These are phyloP conservation scores for Sphaceloma murrayae DNA, from an alignment of 2,329 filamentous ascomycete genomes.

Conservation along the genomic window DNA sequence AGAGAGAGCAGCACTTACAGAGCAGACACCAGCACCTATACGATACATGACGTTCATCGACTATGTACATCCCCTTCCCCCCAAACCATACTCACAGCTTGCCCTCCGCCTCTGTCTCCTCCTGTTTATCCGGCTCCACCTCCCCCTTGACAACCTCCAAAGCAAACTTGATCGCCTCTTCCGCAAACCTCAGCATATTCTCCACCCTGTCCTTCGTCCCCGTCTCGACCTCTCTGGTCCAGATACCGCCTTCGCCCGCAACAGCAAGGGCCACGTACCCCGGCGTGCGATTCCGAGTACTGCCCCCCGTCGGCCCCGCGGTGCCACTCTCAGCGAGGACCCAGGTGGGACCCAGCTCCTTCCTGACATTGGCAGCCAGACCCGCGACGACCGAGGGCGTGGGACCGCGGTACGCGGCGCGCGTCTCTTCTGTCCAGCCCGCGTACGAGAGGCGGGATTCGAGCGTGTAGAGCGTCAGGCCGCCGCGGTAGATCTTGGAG, in stretches of 20 bases:
- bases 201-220: slow-evolving; percentile 46
- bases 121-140: slow-evolving; percentile 25
- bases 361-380: slow-evolving; percentile 48
- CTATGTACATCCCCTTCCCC: neutral
- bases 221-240: slow-evolving; percentile 48
- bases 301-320: slow-evolving; percentile 53
- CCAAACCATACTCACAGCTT: neutral
- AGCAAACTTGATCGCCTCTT: slow-evolving; percentile 47
- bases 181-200: slow-evolving; percentile 56
- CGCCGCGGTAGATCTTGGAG: slow-evolving; percentile 49
- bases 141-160: slow-evolving; percentile 46
- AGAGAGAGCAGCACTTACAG: neutral
- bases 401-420: slow-evolving; percentile 49
- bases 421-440: slow-evolving; percentile 49
- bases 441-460: slow-evolving; percentile 49
- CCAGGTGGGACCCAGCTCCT: slow-evolving; percentile 48
- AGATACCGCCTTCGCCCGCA: slow-evolving; percentile 41
- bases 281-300: slow-evolving; percentile 48
- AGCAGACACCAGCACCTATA: neutral
- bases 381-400: slow-evolving; percentile 48
- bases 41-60: neutral
- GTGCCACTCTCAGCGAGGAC: slow-evolving; percentile 52
- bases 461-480: slow-evolving; percentile 54
- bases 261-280: slow-evolving; percentile 58
- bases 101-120: neutral